A percentile compares a stretch with the other conserved stretches of the same genome.
These are phyloP conservation scores for Zygnema cylindricum DNA, from an alignment of 139 green algal species.

Conservation along the genomic window DNA sequence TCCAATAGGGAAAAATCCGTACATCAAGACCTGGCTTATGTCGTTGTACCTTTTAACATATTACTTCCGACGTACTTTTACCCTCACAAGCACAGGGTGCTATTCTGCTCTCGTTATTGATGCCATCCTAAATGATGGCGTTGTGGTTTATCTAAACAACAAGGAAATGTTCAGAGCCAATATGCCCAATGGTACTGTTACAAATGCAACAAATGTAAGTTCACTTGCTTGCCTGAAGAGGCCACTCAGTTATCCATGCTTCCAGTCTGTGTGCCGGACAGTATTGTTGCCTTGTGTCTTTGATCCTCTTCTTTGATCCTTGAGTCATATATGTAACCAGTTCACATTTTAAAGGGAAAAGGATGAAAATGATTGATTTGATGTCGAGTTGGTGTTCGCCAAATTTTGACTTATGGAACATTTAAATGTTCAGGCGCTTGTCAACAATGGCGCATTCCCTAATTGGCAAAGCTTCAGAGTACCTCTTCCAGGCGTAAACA, in stretches of 20 bases:
- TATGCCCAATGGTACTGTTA: neutral
- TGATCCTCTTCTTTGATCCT: too few species aligned
- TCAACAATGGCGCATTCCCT: neutral
- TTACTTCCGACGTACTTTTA: slow-evolving; percentile 3
- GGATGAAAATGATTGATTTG: too few species aligned
- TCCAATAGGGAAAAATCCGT: neutral
- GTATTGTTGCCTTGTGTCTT: too few species aligned
- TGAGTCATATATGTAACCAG: too few species aligned
- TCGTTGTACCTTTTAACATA: neutral
- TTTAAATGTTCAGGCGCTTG: too few species aligned
- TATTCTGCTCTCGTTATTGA: neutral
- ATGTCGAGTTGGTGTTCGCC: too few species aligned
- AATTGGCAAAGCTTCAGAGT: neutral
- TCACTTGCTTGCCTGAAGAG: too few species aligned
- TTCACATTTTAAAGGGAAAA: too few species aligned
- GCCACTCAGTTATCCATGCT: too few species aligned
- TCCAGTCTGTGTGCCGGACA: too few species aligned
- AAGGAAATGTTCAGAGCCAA: neutral
- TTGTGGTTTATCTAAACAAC: slow-evolving; percentile 2
- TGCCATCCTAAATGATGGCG: neutral
- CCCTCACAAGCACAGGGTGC: slow-evolving; percentile 4
- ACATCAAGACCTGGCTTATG: neutral
- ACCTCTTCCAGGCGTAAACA: neutral
- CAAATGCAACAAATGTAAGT: neutral
- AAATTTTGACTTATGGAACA: too few species aligned